Conservation (phyloP, 2,329 filamentous ascomycete species). For the Aspergillus pseudoviridinutans region DNA sequence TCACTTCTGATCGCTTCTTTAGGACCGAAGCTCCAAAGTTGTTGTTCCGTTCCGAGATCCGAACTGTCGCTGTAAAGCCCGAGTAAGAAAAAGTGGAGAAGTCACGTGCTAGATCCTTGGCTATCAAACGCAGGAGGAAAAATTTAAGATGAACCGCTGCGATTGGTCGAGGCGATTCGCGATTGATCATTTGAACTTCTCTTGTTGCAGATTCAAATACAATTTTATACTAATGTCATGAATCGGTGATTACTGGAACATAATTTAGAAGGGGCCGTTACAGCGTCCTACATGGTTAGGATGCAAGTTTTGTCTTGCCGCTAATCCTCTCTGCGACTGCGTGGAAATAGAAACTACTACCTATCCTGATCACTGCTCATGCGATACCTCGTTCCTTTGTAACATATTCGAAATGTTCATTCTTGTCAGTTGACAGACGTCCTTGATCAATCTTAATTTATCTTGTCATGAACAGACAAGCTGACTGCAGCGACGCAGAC, state of each 20-base stretch:
- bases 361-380: not conserved
- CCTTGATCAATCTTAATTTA: constrained; percentile 14
- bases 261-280: not conserved
- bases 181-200: constrained; percentile 1
- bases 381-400: not conserved
- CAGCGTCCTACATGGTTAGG: constrained; percentile 6
- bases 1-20: not conserved
- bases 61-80: not conserved
- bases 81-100: not conserved
- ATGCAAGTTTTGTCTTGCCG: constrained; percentile 12
- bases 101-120: constrained; percentile 11
- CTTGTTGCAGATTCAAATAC: constrained; percentile 3
- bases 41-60: constrained; percentile 23
- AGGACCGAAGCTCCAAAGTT: not conserved
- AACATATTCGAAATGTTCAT: constrained; percentile 44
- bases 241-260: not conserved
- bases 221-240: not conserved
- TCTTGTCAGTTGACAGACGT: constrained; percentile 37
- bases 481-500: constrained; percentile 54
- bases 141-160: constrained; percentile 14
- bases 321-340: constrained; percentile 5
- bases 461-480: not conserved
- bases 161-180: constrained; percentile 15
- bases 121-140: constrained; percentile 4
- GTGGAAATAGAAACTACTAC: constrained; percentile 8